A percentile compares a stretch with the other conserved stretches of the same genome.
Evolutionary conservation across 1,139 yeast genomes (phyloP).

Genomic region (Diutina ranongensis): DNA sequence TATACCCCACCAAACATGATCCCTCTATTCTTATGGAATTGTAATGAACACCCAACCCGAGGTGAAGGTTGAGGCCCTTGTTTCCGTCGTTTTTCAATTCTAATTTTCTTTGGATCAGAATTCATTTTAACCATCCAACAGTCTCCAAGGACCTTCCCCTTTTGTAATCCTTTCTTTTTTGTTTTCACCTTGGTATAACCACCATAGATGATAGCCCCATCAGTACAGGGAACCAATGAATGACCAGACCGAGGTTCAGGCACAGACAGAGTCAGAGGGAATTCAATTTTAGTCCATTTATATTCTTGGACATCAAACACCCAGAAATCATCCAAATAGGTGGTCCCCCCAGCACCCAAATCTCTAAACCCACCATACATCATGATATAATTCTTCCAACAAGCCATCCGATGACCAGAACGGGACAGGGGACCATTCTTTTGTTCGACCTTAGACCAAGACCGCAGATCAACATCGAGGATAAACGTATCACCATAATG

Average conservation of each 20-base stretch:
- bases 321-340: conserved; percentile 84
- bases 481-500: conserved; percentile 97
- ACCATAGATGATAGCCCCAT: conserved; percentile 83
- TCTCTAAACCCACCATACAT: conserved; percentile 92
- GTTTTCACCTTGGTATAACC: conserved; percentile 94
- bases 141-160: conserved; percentile 85
- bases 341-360: conserved; percentile 60
- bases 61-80: conserved; percentile 87
- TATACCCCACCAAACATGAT: conserved; percentile 91
- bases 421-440: conserved; percentile 75
- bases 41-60: conserved; percentile 92
- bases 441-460: conserved; percentile 80
- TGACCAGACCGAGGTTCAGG: conserved; percentile 96
- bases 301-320: conserved; percentile 80
- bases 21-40: conserved; percentile 84
- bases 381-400: conserved; percentile 83
- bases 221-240: conserved; percentile 68
- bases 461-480: conserved; percentile 69
- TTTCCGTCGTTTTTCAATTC: conserved; percentile 85
- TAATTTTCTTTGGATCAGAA: conserved; percentile 61
- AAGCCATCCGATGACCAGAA: conserved; percentile 84
- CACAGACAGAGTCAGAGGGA: conserved; percentile 66
- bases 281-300: conserved; percentile 85
- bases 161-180: conserved; percentile 64
- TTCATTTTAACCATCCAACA: conserved; percentile 87